A percentile compares a stretch with the other conserved stretches of the same genome.
Conservation (phyloP, 805 yeast species). For the Candida vartiovaarae region DNA sequence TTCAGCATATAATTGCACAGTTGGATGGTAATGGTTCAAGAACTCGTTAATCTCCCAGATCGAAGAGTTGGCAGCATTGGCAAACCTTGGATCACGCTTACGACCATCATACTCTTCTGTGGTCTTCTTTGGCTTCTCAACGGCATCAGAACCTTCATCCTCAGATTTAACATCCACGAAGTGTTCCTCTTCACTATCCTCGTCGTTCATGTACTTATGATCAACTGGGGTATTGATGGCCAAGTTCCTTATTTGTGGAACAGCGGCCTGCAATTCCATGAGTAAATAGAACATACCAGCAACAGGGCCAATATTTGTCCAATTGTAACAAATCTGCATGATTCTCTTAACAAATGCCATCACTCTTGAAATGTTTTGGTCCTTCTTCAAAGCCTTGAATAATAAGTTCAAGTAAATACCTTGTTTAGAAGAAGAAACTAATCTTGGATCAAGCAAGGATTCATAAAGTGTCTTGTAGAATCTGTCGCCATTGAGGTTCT, state of each 20-base stretch:
- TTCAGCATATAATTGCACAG: constrained; percentile 74
- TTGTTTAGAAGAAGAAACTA: constrained; percentile 84
- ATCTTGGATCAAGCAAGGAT: constrained; percentile 76
- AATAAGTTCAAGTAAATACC: constrained; percentile 84
- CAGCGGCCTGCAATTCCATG: constrained; percentile 54
- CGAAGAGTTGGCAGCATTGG: constrained; percentile 77
- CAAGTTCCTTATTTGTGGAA: constrained; percentile 63
- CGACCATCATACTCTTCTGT: constrained; percentile 59
- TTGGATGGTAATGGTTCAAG: constrained; percentile 83
- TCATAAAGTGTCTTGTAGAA: constrained; percentile 87
- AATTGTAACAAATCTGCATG: constrained; percentile 73
- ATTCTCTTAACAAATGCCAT: constrained; percentile 88
- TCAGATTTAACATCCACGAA: constrained; percentile 27
- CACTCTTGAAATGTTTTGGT: constrained; percentile 53
- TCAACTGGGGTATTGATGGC: constrained; percentile 47
- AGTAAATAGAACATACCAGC: constrained; percentile 76
- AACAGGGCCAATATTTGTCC: constrained; percentile 85
- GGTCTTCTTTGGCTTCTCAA: constrained; percentile 6
- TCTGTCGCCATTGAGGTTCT: constrained; percentile 53
- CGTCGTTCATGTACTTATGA: constrained; percentile 42
- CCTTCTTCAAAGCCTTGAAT: constrained; percentile 76
- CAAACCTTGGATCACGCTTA: constrained; percentile 87
- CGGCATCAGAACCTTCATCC: constrained; percentile 16
- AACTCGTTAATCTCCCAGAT: constrained; percentile 83
- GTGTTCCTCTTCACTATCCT: constrained; percentile 30